Evolutionary conservation across 2,329 filamentous ascomycete species (phyloP), one percentile per base, ranked within the genome.

Genomic region (Penicillium sp.): DNA sequence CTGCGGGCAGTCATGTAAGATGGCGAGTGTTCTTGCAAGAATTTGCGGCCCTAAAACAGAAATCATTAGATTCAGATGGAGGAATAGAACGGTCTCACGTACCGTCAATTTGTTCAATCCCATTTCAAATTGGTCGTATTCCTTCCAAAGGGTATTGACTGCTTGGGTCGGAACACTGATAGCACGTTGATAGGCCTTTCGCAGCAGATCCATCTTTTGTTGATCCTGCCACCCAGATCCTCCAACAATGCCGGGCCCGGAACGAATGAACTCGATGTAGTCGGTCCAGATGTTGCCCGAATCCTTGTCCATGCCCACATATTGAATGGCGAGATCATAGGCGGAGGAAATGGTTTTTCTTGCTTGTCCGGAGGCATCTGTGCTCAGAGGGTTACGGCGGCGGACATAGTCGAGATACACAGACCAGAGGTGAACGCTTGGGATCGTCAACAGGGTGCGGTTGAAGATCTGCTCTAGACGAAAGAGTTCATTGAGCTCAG

Each of bases 51-150:
- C 89, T 93, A 57, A 14, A 54, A 10, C 27, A 6, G 48, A 44
- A 16, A 40, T 63, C 44, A 36, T 13, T n/a, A n/a, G 34, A 7
- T 7, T n/a, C 5, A 14, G 6, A 6, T 4, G 14, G n/a, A n/a
- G n/a, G n/a, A 7, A n/a, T 3, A 36, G 13, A 7, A 9, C 44
- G 10, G 18, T 16, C 31, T 38, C 34, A 50, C 44, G 55, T 81
- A 92, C 90, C 40, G 92, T 95, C 61, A 91, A 84, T 74, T 96
- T 97, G 78, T 97, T 97, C 54, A 97, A 75, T 5, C 88, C 85
- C 84, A 94, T 92, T 75, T 99, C 94, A 68, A 99, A 99, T 62
- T 90, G 87, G 71, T 97, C 92, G 68, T 99, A 99, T 68, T 99
- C 93, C 71, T 95, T 96, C 95, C 94, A 99, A 13, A 99, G 77